Conservation (phyloP, 805 yeast genomes). For the Phaffomyces opuntiae region DNA sequence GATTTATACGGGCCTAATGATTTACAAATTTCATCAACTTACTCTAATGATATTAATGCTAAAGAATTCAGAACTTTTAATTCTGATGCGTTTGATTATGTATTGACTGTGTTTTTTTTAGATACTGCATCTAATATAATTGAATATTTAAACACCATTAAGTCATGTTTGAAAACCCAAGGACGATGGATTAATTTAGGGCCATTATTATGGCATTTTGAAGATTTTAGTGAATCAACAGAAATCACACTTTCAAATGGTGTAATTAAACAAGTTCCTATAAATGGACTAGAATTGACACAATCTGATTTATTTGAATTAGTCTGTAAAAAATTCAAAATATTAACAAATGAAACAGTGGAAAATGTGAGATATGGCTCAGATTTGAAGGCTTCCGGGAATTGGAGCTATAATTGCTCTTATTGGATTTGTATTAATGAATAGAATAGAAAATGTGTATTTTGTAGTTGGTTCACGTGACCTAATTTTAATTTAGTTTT, state of each 20-base stretch:
- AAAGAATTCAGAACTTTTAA: slow-evolving; percentile 35
- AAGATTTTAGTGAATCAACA: slow-evolving; percentile 35
- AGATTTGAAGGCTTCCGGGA: slow-evolving; percentile 43
- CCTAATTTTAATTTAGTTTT: too few species aligned
- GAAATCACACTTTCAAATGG: slow-evolving; percentile 16
- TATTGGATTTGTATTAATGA: slow-evolving; percentile 50
- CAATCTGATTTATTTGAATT: slow-evolving; percentile 46
- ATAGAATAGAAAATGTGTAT: slow-evolving; percentile 19
- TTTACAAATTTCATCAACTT: slow-evolving; percentile 11
- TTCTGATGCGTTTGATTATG: slow-evolving; percentile 32
- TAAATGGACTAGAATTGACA: slow-evolving; percentile 53
- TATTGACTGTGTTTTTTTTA: slow-evolving; percentile 53
- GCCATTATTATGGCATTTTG: slow-evolving; percentile 68
- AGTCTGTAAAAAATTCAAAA: slow-evolving; percentile 42
- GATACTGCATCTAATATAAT: slow-evolving; percentile 57
- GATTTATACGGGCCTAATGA: slow-evolving; percentile 54
- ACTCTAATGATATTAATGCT: slow-evolving; percentile 29
- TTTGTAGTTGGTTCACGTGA: too few species aligned
- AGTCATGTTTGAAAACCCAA: slow-evolving; percentile 34
- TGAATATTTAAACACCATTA: slow-evolving; percentile 46
- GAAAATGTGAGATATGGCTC: slow-evolving; percentile 46
- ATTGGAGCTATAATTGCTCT: slow-evolving; percentile 54
- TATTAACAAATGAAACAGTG: slow-evolving; percentile 36
- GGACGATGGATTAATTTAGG: slow-evolving; percentile 65
- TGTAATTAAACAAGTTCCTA: slow-evolving; percentile 25